Evolutionary conservation across 768 basidiomycete genomes (phyloP), one percentile per base, ranked within the genome.

Genomic region (Polyporus arcularius): DNA sequence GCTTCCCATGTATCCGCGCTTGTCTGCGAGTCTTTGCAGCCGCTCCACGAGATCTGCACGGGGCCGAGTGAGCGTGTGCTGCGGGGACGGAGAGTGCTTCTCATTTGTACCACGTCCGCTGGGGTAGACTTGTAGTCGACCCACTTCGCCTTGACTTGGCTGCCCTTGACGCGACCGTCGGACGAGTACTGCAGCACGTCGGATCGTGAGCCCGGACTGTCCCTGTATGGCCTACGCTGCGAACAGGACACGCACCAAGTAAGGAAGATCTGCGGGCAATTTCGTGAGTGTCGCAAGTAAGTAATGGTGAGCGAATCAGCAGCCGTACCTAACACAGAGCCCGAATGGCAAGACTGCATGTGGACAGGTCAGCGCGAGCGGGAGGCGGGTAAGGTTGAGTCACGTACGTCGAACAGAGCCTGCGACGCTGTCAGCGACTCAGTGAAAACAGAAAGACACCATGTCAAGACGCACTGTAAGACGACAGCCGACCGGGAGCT

Each of bases 51-150:
- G n/a, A 92, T 88, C 90, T 92, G 57, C 42, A 45, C 55, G 60
- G 56, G 11, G 42, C 4, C 12, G 38, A 35, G 58, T 65, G 12
- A 60, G 38, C 15, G 8, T 45, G 10, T 18, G 18, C 38, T 5
- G 14, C 52, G 53, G 39, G 42, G 11, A n/a, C 2, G 48, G 39
- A 57, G 28, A 46, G 16, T 14, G 16, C 21, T 5, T 28, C 9
- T 80, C 89, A 62, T n/a, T n/a, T n/a, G n/a, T 69, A 94, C 92
- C 14, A 88, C 92, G 72, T 98, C 96, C 18, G 94, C 95, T 8
- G 86, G 80, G 65, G 90, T 89, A 1, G 91, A 86, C 73, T 84
- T 87, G 32, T 55, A 51, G 35, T 64, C 40, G 43, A 59, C 15
- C 58, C 65, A 69, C 21, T 53, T 63, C 10, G 12, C 15, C 2